Conservation (phyloP, 495 filamentous ascomycete species). For the Aspergillus homomorphus region DNA sequence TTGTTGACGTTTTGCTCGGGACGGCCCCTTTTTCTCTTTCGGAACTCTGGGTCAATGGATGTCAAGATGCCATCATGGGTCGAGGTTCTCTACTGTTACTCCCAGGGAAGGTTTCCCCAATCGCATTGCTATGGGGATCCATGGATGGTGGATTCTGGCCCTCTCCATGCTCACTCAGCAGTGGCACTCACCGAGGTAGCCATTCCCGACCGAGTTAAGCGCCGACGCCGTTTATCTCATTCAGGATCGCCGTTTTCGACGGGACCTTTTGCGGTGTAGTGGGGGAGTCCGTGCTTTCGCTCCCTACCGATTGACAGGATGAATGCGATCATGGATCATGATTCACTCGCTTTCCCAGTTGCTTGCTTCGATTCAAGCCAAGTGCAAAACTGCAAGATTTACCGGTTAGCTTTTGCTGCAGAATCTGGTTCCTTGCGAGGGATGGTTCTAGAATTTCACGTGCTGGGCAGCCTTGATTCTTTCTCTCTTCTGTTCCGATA, state of each 20-base stretch:
- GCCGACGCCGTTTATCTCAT: neutral
- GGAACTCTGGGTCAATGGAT: neutral
- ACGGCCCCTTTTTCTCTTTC: neutral
- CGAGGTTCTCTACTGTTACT: too few relatives aligned
- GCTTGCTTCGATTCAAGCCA: too few relatives aligned
- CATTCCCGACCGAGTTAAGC: neutral
- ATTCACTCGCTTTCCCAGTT: too few relatives aligned
- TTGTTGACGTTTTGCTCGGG: neutral
- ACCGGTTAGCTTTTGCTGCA: neutral
- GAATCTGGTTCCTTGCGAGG: neutral
- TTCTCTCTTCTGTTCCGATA: neutral
- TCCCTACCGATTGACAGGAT: neutral
- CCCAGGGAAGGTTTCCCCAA: too few relatives aligned
- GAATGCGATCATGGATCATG: neutral
- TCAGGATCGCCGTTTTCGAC: constrained; percentile 3
- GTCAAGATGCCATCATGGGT: neutral
- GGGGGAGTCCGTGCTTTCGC: neutral
- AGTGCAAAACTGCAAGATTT: too few relatives aligned
- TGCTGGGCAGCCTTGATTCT: neutral
- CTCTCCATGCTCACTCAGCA: neutral
- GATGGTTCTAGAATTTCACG: neutral
- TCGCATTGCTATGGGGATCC: neutral
- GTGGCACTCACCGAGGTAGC: too few relatives aligned
- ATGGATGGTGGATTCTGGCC: neutral
- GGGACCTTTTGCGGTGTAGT: neutral